phyloP scores from a whole-genome alignment of 768 basidiomycete genomes.

The Rhizopogon vulgaris region DNA sequence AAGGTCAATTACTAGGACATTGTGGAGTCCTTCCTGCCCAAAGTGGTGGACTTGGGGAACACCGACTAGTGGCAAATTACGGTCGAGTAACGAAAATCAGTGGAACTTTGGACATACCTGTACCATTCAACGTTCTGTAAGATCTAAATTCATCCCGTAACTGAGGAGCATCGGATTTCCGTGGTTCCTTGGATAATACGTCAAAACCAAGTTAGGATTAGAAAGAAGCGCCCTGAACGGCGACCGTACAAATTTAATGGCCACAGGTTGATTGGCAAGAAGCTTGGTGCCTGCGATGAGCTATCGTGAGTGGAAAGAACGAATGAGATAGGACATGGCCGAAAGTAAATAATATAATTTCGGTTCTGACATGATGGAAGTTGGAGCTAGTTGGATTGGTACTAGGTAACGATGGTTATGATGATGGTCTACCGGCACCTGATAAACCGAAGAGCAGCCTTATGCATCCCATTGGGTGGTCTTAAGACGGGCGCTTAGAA shows the following conservation, averaged over 20 bases:
- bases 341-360: not conserved
- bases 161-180: conserved; percentile 98
- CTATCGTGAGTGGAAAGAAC: conserved; percentile 9
- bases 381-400: conserved; percentile 4
- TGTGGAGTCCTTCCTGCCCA: conserved; percentile 97
- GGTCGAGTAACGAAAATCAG: conserved; percentile 10
- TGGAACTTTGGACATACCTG: conserved; percentile 50
- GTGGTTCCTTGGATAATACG: conserved; percentile 60
- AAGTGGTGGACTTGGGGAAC: conserved; percentile 99
- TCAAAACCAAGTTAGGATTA: conserved; percentile 6
- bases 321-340: not conserved
- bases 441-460: conserved; percentile 5
- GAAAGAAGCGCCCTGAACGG: not conserved
- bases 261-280: conserved; percentile 80
- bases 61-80: conserved; percentile 51
- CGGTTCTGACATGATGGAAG: conserved; percentile 6
- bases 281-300: conserved; percentile 68
- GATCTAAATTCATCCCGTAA: conserved; percentile 95
- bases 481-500: conserved; percentile 10
- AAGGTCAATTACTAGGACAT: conserved; percentile 90
- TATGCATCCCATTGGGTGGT: conserved; percentile 1
- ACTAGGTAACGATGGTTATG: not conserved
- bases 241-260: conserved; percentile 89
- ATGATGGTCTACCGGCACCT: not conserved
- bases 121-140: conserved; percentile 90